A percentile compares a stretch with the other conserved stretches of the same genome.
These are phyloP conservation scores for Cadophora malorum DNA, from an alignment of 2,329 filamentous ascomycete genomes.

Conservation along the genomic window DNA sequence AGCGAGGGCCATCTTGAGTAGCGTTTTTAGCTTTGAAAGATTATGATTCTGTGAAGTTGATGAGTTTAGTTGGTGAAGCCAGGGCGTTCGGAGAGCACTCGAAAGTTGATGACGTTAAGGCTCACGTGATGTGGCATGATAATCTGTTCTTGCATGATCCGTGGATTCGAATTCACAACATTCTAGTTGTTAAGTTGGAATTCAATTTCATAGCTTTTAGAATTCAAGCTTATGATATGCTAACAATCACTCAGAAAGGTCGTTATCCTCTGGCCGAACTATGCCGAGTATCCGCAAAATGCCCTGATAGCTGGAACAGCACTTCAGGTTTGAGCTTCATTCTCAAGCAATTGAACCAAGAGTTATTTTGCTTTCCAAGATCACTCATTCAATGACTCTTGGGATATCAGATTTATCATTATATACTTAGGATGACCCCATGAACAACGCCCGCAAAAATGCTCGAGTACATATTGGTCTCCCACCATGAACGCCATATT, in stretches of 20 bases:
- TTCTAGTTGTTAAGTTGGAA: neutral
- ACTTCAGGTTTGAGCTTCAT: neutral
- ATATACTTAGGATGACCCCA: slow-evolving; percentile 13
- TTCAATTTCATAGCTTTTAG: neutral
- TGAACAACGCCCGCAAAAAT: slow-evolving; percentile 19
- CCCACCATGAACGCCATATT: slow-evolving; percentile 20
- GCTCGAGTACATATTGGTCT: neutral
- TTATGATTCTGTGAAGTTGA: neutral
- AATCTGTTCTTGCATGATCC: neutral
- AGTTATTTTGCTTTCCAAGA: neutral
- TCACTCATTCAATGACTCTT: neutral
- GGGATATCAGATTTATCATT: slow-evolving; percentile 1
- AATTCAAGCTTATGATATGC: neutral
- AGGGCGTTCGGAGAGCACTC: neutral
- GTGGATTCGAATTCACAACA: neutral
- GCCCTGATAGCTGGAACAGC: neutral
- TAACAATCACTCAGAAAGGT: neutral
- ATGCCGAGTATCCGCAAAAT: neutral
- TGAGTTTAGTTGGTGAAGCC: neutral
- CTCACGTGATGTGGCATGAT: slow-evolving; percentile 11
- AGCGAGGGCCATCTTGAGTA: slow-evolving; percentile 69
- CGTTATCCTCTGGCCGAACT: neutral
- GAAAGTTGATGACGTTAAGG: slow-evolving; percentile 5
- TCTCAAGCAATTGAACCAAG: neutral
- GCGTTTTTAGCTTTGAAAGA: neutral